Evolutionary conservation across 129 eudicot species (phyloP).

Genomic region (Flaveria brownii): DNA sequence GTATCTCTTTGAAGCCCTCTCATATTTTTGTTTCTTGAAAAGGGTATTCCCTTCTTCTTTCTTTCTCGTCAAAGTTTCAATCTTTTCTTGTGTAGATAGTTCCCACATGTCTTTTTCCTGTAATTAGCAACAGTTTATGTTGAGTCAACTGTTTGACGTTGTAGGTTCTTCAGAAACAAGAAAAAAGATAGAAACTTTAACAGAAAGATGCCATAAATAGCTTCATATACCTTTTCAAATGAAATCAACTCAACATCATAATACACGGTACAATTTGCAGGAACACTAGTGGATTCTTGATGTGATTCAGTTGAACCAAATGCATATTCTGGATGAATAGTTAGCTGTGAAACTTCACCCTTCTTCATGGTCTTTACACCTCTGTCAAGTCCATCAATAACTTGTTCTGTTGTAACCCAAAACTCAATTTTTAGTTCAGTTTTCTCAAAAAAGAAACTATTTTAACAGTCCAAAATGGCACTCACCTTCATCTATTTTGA

Average conservation of each 20-base stretch:
- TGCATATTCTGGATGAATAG: slow-evolving; percentile 45
- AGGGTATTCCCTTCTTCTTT: slow-evolving; percentile 65
- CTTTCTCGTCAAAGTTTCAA: slow-evolving; percentile 50
- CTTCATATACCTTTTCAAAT: slow-evolving; percentile 60
- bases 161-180: slow-evolving; percentile 9
- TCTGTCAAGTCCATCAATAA: slow-evolving; percentile 61
- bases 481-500: slow-evolving; percentile 59
- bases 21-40: slow-evolving; percentile 58
- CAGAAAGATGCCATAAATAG: slow-evolving; percentile 2
- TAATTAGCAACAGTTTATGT: slow-evolving; percentile 11
- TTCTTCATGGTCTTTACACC: slow-evolving; percentile 73
- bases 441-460: background rate
- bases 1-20: slow-evolving; percentile 68
- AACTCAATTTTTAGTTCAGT: background rate
- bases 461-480: background rate
- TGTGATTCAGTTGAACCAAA: slow-evolving; percentile 30
- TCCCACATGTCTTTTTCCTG: slow-evolving; percentile 77
- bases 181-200: slow-evolving; percentile 6
- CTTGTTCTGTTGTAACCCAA: slow-evolving; percentile 44
- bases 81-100: slow-evolving; percentile 57
- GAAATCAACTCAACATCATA: slow-evolving; percentile 59
- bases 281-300: slow-evolving; percentile 19
- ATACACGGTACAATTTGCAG: slow-evolving; percentile 32
- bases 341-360: slow-evolving; percentile 62
- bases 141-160: background rate